Base-by-base conservation (phyloP, 192 early-diverging fungal genomes). In the Podila minutissima region DNA sequence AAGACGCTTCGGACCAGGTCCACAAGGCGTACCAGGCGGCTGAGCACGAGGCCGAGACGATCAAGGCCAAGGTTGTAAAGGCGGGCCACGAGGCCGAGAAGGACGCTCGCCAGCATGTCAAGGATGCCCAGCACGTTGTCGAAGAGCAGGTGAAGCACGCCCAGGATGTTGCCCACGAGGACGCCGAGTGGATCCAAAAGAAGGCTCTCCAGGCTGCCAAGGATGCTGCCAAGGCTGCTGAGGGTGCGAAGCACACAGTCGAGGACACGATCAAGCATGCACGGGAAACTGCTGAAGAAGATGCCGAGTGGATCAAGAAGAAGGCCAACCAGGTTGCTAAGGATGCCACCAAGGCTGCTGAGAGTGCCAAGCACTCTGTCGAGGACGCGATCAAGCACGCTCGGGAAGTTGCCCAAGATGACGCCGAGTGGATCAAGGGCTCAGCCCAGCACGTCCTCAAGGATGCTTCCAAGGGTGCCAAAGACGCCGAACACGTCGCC, bases 11-110 rank as follows among this genome's bases (percentile, higher is more conserved):
- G 2, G 33, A 58, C 19, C 35, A 69, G 33, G 71, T 66, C 17
- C 76, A 81, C 53, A 57, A 72, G 20, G 22, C 61, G 0, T 72
- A 60, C 32, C 35, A 77, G 9, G 33, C 67, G 32, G 69, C 75
- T 6, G 64, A 46, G 22, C 57, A 55, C 11, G 62, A 67, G 29
- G 75, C 69, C 3, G 50, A 69, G 19, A 33, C 26, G 22, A 62
- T 78, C 60, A 71, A 63, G 59, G 75, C 46, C 31, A 71, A 70
- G 58, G 69, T 62, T 22, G 19, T 55, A 55, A 58, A 59, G 8
- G 38, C 37, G 15, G 48, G 26, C 6, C 53, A 75, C 5, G 53
- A 51, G 19, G 67, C 62, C 20, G 26, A 62, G 5, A 24, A 75
- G 15, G 33, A 5, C 28, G 67, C 48, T 2, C 55, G 50, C 12